Evolutionary conservation across 73 alveolate genomes (phyloP).

Genomic region (Paramecium tetraurelia): DNA sequence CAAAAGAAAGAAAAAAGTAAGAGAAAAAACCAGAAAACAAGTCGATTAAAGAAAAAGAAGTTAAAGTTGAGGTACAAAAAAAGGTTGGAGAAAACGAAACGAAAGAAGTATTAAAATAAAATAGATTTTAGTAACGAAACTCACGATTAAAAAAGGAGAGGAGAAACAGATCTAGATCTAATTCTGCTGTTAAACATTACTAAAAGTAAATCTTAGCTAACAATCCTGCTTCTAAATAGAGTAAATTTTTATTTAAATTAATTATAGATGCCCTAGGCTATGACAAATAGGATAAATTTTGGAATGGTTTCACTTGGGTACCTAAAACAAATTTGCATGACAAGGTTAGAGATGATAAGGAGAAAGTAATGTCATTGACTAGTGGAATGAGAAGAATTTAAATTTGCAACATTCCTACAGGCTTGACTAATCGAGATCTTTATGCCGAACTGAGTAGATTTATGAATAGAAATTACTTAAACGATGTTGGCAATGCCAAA

Average conservation of each 20-base stretch:
- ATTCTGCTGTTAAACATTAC: slow-evolving; percentile 3
- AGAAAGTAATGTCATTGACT: slow-evolving; percentile 44
- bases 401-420: slow-evolving; percentile 44
- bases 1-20: not conserved
- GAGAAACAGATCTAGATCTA: slow-evolving; percentile 33
- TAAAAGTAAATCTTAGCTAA: not conserved
- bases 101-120: not conserved
- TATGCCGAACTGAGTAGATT: slow-evolving; percentile 38
- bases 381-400: slow-evolving; percentile 43
- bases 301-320: slow-evolving; percentile 55
- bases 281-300: slow-evolving; percentile 21
- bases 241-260: not conserved
- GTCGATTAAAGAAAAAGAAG: not conserved
- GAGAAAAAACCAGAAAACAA: not conserved
- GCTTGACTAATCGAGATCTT: slow-evolving; percentile 31
- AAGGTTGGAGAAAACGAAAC: not conserved
- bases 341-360: slow-evolving; percentile 41
- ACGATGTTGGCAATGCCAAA: slow-evolving; percentile 40
- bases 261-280: not conserved
- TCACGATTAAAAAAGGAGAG: slow-evolving; percentile 13
- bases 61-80: no score
- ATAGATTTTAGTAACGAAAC: not conserved
- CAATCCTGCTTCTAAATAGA: slow-evolving; percentile 1
- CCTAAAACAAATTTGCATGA: slow-evolving; percentile 39
- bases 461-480: slow-evolving; percentile 19